Base-by-base conservation (phyloP, 495 filamentous ascomycete genomes). In the Xylaria palmicola region DNA sequence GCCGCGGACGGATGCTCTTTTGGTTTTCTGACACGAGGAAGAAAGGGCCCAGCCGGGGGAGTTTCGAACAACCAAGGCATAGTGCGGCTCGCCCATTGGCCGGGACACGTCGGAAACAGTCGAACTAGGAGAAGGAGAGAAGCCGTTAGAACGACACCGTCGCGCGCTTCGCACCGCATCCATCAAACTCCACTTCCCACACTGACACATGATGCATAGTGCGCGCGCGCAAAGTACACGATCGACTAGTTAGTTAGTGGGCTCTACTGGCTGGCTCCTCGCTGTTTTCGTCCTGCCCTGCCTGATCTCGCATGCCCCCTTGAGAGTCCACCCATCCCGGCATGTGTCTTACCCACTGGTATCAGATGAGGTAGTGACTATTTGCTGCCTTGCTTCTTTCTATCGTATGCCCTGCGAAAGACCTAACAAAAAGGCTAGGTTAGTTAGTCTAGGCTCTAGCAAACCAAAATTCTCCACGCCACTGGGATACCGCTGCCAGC, bases 401-500 rank as follows among this genome's bases (percentile, higher is more conserved):
- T 7, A 47, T 27, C 4, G 15, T 51, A 15, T 48, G 61, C 61
- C n/a, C n/a, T n/a, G n/a, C n/a, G n/a, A n/a, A n/a, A n/a, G n/a
- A n/a, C n/a, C n/a, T n/a, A n/a, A n/a, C n/a, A n/a, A n/a, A n/a
- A n/a, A n/a, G n/a, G n/a, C n/a, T n/a, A n/a, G n/a, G n/a, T n/a
- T n/a, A n/a, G n/a, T n/a, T n/a, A n/a, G n/a, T n/a, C n/a, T n/a
- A n/a, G n/a, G n/a, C n/a, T n/a, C n/a, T n/a, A n/a, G n/a, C n/a
- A n/a, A n/a, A n/a, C n/a, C n/a, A n/a, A n/a, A n/a, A n/a, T n/a
- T n/a, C n/a, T n/a, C n/a, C n/a, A n/a, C n/a, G n/a, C n/a, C n/a
- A 64, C 66, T 43, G 48, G 68, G 65, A 66, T 70, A 70, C 68
- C 68, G 65, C 52, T 70, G 65, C 49, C 40, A 70, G 63, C 37